A percentile compares a stretch with the other conserved stretches of the same genome.
Evolutionary conservation across 2,329 filamentous ascomycete genomes (phyloP).

Genomic region (Cladosporium halotolerans): DNA sequence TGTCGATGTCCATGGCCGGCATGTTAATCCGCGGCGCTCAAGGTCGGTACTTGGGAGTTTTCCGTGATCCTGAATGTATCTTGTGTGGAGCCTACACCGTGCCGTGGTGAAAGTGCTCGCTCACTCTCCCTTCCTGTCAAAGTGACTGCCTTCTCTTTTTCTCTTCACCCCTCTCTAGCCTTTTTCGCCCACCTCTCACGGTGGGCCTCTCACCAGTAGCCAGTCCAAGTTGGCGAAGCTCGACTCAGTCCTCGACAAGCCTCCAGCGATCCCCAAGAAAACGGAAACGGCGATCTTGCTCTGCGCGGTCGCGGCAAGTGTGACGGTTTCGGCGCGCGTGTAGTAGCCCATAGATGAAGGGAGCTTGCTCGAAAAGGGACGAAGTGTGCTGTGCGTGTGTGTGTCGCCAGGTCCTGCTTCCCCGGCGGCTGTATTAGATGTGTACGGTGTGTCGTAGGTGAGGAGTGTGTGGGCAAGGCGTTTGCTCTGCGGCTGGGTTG

Average conservation of each 20-base stretch:
- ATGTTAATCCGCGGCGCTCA: slow-evolving; percentile 14
- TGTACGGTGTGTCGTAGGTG: not conserved
- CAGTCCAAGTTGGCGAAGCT: slow-evolving; percentile 44
- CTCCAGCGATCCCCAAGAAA: slow-evolving; percentile 15
- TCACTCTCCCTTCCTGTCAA: slow-evolving; percentile 19
- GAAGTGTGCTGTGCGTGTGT: not conserved
- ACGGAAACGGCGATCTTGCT: slow-evolving; percentile 4
- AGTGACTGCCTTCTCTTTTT: not conserved
- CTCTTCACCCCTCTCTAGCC: not conserved
- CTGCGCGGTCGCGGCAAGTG: slow-evolving; percentile 4
- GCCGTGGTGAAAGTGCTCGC: slow-evolving; percentile 23
- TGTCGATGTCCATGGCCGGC: slow-evolving; percentile 30
- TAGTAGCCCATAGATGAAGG: slow-evolving; percentile 11
- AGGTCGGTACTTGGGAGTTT: too few species aligned
- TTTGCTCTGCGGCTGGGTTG: not conserved
- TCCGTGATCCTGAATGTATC: not conserved
- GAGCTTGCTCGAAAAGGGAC: not conserved
- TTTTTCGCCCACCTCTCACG: slow-evolving; percentile 49
- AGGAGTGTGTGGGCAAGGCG: not conserved
- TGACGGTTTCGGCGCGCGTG: slow-evolving; percentile 7
- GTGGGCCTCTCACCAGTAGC: slow-evolving; percentile 46
- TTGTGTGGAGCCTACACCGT: not conserved
- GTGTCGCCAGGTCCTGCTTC: not conserved
- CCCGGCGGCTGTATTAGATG: not conserved
- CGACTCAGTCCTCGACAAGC: slow-evolving; percentile 36